phyloP scores from a whole-genome alignment of 805 yeast genomes.

The Phaffomyces antillensis region DNA sequence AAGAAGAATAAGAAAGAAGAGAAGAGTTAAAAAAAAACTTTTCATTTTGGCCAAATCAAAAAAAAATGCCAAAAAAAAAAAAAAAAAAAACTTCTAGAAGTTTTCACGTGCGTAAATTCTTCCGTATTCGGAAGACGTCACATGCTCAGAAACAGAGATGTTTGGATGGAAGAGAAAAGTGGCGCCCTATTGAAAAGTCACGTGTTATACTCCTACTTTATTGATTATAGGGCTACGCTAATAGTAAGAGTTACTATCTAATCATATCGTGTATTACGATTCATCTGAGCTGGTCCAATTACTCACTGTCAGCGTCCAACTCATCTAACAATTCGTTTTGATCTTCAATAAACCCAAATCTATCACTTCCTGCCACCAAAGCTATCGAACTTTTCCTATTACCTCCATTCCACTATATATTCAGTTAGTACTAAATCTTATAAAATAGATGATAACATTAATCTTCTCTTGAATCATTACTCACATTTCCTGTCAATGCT shows the following conservation, averaged over 20 bases:
- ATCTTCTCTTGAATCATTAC: conserved; percentile 5
- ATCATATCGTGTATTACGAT: neutral
- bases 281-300: neutral
- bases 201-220: neutral
- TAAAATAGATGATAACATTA: neutral
- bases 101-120: neutral
- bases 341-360: conserved; percentile 32
- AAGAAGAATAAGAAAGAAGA: neutral
- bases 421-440: conserved; percentile 8
- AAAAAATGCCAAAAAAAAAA: neutral
- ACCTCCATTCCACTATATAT: conserved; percentile 10
- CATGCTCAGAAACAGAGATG: too few species aligned
- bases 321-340: conserved; percentile 35
- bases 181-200: neutral
- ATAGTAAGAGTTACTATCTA: too few species aligned
- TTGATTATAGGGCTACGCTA: too few species aligned
- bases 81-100: neutral
- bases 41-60: neutral
- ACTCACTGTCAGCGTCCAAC: conserved; percentile 25
- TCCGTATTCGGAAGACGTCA: neutral
- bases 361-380: conserved; percentile 21
- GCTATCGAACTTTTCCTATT: conserved; percentile 11
- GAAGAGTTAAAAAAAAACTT: conserved; percentile 5
- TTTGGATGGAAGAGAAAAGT: too few species aligned
- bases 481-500: conserved; percentile 22